phyloP scores from a whole-genome alignment of 208 protist genomes.

The Wallacemonas rigidus region DNA sequence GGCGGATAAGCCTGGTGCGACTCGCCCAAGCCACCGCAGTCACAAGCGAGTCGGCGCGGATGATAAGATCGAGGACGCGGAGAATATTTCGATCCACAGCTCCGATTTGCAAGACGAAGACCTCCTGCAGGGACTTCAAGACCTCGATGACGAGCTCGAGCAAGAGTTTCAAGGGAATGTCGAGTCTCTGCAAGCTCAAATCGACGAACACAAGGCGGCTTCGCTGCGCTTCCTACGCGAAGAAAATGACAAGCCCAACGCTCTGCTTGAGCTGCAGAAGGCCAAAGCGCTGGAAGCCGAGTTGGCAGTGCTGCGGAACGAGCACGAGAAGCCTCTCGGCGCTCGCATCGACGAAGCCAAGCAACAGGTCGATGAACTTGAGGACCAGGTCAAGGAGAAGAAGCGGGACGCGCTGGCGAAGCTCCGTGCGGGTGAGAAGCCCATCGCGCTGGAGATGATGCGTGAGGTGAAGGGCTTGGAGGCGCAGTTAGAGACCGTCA shows the following conservation, averaged over 20 bases:
- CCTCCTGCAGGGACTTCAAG: slow-evolving; percentile 35
- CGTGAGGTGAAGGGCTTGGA: slow-evolving; percentile 41
- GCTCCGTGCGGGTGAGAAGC: slow-evolving; percentile 36
- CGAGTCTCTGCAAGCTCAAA: slow-evolving; percentile 21
- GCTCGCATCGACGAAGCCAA: slow-evolving; percentile 32
- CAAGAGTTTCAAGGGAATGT: slow-evolving; percentile 32
- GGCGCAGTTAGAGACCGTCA: slow-evolving; percentile 29
- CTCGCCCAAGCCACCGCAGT: not conserved
- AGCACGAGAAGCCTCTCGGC: slow-evolving; percentile 29
- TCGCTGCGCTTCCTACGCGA: slow-evolving; percentile 24
- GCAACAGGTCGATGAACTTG: slow-evolving; percentile 23
- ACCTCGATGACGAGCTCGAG: slow-evolving; percentile 46
- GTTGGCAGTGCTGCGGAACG: slow-evolving; percentile 20
- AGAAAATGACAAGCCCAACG: slow-evolving; percentile 27
- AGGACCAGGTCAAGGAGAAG: slow-evolving; percentile 27
- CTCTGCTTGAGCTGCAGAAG: slow-evolving; percentile 27
- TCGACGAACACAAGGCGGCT: slow-evolving; percentile 26
- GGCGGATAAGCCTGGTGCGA: not conserved
- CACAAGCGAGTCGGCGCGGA: slow-evolving; percentile 14
- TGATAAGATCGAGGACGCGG: slow-evolving; percentile 26
- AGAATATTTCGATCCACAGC: slow-evolving; percentile 41
- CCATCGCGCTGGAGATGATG: slow-evolving; percentile 32
- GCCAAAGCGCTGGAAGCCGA: slow-evolving; percentile 31
- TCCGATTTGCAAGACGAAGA: slow-evolving; percentile 40
- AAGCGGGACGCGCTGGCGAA: slow-evolving; percentile 38